A percentile compares a stretch with the other conserved stretches of the same genome.
These are phyloP conservation scores for Coniochaeta sp. DNA, from an alignment of 2,329 filamentous ascomycete genomes.

Conservation along the genomic window DNA sequence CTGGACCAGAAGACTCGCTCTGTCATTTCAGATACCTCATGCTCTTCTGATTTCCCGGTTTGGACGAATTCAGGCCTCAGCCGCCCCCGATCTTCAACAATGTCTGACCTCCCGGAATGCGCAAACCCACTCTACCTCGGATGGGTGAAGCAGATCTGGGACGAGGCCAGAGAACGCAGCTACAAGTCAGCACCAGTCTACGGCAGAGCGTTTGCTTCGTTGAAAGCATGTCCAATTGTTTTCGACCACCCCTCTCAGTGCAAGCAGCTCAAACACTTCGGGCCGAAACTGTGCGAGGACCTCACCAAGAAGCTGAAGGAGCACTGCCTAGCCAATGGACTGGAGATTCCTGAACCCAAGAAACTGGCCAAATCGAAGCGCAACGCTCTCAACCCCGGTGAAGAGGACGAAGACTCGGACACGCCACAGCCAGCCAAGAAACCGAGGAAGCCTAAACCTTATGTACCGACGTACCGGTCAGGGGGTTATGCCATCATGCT, in stretches of 20 bases:
- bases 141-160: conserved; percentile 75
- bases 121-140: conserved; percentile 64
- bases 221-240: conserved; percentile 64
- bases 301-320: conserved; percentile 54
- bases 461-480: conserved; percentile 66
- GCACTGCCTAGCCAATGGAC: conserved; percentile 59
- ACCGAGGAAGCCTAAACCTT: conserved; percentile 52
- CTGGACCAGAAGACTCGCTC: too few species aligned
- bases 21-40: too few species aligned
- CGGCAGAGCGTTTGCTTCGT: conserved; percentile 67
- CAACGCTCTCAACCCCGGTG: conserved; percentile 21
- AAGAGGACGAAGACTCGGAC: conserved; percentile 28
- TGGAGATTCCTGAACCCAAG: conserved; percentile 59
- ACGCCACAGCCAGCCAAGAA: conserved; percentile 45
- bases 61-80: too few species aligned
- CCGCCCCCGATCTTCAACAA: not conserved
- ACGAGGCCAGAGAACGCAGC: conserved; percentile 60
- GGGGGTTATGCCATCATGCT: conserved; percentile 68
- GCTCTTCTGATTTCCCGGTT: too few species aligned
- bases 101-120: conserved; percentile 27
- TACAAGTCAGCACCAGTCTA: conserved; percentile 67
- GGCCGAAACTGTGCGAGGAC: conserved; percentile 62
- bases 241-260: conserved; percentile 70
- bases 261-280: conserved; percentile 66
- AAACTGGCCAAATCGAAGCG: conserved; percentile 31